Conservation (phyloP, 2,329 filamentous ascomycete genomes). For the Alternaria metachromatica region DNA sequence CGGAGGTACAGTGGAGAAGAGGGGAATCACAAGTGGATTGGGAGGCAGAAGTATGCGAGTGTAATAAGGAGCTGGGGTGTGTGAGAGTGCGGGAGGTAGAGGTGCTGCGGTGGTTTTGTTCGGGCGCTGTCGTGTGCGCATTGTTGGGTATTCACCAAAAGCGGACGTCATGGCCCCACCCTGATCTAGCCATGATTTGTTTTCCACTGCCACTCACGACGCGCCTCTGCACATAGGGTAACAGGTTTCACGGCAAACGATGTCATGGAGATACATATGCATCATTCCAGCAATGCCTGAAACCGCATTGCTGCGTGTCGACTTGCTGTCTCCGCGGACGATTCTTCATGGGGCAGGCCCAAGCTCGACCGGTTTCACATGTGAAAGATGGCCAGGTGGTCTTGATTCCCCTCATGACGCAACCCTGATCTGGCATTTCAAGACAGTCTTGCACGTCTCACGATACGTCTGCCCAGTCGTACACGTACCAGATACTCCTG, state of each 20-base stretch:
- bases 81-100: background rate
- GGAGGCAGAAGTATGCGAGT: background rate
- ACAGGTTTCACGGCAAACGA: slow-evolving; percentile 17
- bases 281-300: background rate
- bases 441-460: background rate
- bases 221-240: slow-evolving; percentile 13
- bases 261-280: slow-evolving; percentile 19
- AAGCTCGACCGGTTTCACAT: slow-evolving; percentile 19
- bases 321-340: background rate
- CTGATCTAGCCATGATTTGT: slow-evolving; percentile 12
- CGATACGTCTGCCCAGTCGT: background rate
- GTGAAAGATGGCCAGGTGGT: slow-evolving; percentile 13
- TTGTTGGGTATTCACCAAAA: slow-evolving; percentile 14
- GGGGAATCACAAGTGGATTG: slow-evolving; percentile 3
- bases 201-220: slow-evolving; percentile 11
- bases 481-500: background rate
- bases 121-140: slow-evolving; percentile 26
- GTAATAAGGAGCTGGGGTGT: background rate
- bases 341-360: slow-evolving; percentile 3
- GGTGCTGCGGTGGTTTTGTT: slow-evolving; percentile 11
- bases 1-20: background rate
- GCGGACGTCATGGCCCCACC: slow-evolving; percentile 15
- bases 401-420: slow-evolving; percentile 19
- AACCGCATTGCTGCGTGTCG: slow-evolving; percentile 2
- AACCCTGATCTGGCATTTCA: background rate